Base-by-base conservation (phyloP, 305 asterid species). In the Petunia hybrid region DNA sequence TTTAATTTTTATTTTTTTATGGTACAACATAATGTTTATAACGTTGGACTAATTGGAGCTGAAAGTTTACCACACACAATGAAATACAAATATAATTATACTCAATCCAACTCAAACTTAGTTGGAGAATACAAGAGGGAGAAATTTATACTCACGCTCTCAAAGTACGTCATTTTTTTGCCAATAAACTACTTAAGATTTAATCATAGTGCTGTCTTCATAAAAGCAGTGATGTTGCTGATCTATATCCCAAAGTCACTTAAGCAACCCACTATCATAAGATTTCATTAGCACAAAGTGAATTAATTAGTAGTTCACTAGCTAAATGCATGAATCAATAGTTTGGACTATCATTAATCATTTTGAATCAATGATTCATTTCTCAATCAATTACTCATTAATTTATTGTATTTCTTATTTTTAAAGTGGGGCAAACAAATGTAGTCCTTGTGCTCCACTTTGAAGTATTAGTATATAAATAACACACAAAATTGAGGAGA, bases 371-470 rank as follows among this genome's bases (percentile, higher is more conserved):
- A 22, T 70, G 43, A 46, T 35, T 31, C 4, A 46, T 35, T 70
- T 46, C 16, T 31, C 38, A 46, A 45, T 45, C 16, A 45, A 4
- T 45, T 46, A 43, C 5, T 42, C 16, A 22, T 42, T 43, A 16
- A 22, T 16, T 43, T 16, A 66, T 43, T 69, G 8, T 42, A 10
- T 16, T 42, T 13, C 16, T 4, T 16, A 41, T 7, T 42, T 41
- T 63, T 4, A n/a, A n/a, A 8, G 60, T 70, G 42, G 77, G 42
- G 77, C n/a, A 45, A 45, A 70, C 60, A 22, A 45, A 70, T 38
- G 40, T 60, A 46, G 31, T 46, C 48, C 77, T 70, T 45, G 77
- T 70, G 16, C 77, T 46, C 77, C 77, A 46, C 60, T 70, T 46
- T 46, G 60, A 10, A 46, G 31, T 31, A 70, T 31, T 5, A 46